A percentile compares a stretch with the other conserved stretches of the same genome.
Conservation (phyloP, 2,329 filamentous ascomycete genomes). For the Pseudogymnoascus sp. region DNA sequence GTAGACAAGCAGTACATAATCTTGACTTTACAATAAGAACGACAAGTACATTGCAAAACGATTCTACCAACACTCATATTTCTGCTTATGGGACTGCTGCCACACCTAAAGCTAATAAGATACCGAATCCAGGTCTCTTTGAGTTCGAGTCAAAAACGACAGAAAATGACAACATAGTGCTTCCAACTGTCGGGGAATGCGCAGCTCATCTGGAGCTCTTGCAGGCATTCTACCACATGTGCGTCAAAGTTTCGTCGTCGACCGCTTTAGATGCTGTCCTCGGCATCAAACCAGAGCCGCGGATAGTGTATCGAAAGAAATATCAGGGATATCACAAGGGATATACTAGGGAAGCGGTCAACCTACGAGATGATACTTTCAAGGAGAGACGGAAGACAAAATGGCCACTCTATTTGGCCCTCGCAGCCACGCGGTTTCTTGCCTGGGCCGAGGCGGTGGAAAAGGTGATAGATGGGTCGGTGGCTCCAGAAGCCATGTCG, state of each 20-base stretch:
- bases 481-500: not conserved
- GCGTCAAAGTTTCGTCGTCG: constrained; percentile 23
- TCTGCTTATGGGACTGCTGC: not conserved
- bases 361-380: not conserved
- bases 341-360: not conserved
- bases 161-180: not conserved
- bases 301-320: not conserved
- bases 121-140: not conserved
- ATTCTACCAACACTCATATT: not conserved
- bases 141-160: not conserved
- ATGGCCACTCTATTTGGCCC: constrained; percentile 14
- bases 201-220: constrained; percentile 53
- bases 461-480: constrained; percentile 15
- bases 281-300: not conserved
- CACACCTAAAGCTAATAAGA: not conserved
- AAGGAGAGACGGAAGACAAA: constrained; percentile 11
- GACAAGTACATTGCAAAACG: not conserved
- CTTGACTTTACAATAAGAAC: not conserved
- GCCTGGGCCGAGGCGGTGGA: constrained; percentile 10
- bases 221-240: constrained; percentile 47
- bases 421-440: not conserved
- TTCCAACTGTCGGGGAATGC: constrained; percentile 30
- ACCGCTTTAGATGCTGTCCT: not conserved
- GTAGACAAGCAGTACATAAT: not conserved
- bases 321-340: not conserved